Evolutionary conservation across 75 land plant genomes (phyloP), one percentile per base, ranked within the genome.

Genomic region (Cryptomeria japonica): DNA sequence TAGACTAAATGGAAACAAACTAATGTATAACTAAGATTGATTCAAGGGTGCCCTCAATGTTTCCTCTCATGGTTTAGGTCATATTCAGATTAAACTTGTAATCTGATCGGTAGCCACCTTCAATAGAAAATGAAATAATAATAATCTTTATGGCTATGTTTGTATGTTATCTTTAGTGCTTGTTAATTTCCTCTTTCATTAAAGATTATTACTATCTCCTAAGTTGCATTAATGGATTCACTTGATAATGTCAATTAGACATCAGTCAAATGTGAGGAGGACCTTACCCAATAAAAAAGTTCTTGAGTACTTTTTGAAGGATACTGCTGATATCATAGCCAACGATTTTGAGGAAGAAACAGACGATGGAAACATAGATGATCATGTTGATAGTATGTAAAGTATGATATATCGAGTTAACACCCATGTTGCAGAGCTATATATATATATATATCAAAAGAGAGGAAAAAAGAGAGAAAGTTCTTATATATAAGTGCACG

Each of bases 241-340:
- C 10, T 87, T 44, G 84, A 31, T 87, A 49, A 84, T 88, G 55
- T 51, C 19, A 56, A 15, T 86, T 79, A 19, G n/a, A 41, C 44
- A 28, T 70, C 77, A 89, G 90, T 58, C 89, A 49, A 89, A 87
- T 83, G 85, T 44, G 39, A 86, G 85, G 56, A 38, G 32, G 78
- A 41, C 88, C 41, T 84, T 89, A 44, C 76, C 89, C 12, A 89
- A 12, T 47, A 83, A 55, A 51, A 83, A 89, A 68, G 84, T 89
- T 31, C 41, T 89, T n/a, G 64, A 72, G 73, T 87, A 76, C 78
- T 70, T 89, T 36, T 61, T 87, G 89, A 88, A 89, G 88, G 89
- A 72, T 41, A 79, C 82, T 79, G 82, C 46, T 89, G 88, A 68
- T 47, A 28, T 64, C 8, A 53, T 32, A n/a, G 44, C 82, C 44